Evolutionary conservation across 805 yeast species (phyloP).

Genomic region (Metschnikowia arizonensis): DNA sequence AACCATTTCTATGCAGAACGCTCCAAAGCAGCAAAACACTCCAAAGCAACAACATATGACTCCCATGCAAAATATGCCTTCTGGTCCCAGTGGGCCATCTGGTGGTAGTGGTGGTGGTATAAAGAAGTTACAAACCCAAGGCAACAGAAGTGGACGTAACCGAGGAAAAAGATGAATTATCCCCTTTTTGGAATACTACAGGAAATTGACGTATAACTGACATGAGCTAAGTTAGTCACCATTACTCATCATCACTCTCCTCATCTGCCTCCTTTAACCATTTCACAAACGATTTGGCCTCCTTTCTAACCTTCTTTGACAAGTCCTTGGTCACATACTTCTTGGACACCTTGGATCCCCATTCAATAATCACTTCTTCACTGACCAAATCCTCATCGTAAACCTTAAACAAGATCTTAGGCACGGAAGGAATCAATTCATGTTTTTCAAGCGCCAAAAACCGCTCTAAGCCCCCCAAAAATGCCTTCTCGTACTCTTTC

Average conservation of each 20-base stretch:
- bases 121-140: not conserved
- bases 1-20: slow-evolving; percentile 20
- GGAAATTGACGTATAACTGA: no score
- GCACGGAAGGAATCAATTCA: slow-evolving; percentile 60
- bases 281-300: slow-evolving; percentile 91
- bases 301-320: slow-evolving; percentile 90
- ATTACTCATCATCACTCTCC: slow-evolving; percentile 63
- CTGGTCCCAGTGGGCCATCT: slow-evolving; percentile 15
- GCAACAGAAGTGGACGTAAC: not conserved
- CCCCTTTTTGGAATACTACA: no score
- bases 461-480: slow-evolving; percentile 95
- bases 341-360: slow-evolving; percentile 91
- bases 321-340: slow-evolving; percentile 89
- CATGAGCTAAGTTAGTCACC: not conserved
- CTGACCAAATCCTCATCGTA: slow-evolving; percentile 81
- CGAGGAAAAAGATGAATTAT: not conserved
- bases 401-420: slow-evolving; percentile 75
- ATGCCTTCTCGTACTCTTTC: slow-evolving; percentile 74
- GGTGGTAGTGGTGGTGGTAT: no score
- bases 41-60: slow-evolving; percentile 22
- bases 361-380: slow-evolving; percentile 74
- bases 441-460: slow-evolving; percentile 79
- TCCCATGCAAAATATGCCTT: slow-evolving; percentile 11
- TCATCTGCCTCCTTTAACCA: slow-evolving; percentile 96
- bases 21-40: slow-evolving; percentile 23